These are phyloP conservation scores for Bremia lactucae DNA, from an alignment of 352 stramenopile genomes.

Conservation along the genomic window DNA sequence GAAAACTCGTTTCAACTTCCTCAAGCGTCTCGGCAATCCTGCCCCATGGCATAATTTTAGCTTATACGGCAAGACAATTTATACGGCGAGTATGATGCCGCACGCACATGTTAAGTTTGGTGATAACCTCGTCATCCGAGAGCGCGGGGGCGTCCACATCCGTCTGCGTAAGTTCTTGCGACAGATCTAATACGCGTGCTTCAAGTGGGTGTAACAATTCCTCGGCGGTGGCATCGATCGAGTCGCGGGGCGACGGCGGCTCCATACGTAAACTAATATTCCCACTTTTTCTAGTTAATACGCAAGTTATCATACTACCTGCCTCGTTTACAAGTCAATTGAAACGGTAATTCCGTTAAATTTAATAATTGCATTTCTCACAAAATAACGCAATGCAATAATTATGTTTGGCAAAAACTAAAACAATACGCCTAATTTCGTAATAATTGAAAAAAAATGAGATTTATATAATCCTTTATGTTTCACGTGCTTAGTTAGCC, in stretches of 20 bases:
- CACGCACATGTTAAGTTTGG: constrained; percentile 69
- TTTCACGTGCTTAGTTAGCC: no score
- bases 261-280: no score
- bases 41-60: constrained; percentile 3
- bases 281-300: no score
- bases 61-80: constrained; percentile 3
- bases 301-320: no score
- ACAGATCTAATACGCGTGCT: constrained; percentile 45
- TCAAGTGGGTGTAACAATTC: constrained; percentile 52
- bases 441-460: no score
- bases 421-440: no score
- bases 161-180: constrained; percentile 47
- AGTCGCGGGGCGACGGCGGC: constrained; percentile 14
- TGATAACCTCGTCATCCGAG: constrained; percentile 48
- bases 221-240: constrained; percentile 20
- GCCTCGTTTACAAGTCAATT: no score
- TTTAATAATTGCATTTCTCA: no score
- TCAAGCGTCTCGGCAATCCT: constrained; percentile 74
- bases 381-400: no score
- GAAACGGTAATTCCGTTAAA: no score
- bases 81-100: background rate
- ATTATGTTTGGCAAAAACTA: no score
- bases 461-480: no score
- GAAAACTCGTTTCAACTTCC: constrained; percentile 64
- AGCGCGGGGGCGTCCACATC: constrained; percentile 26